Percentiles rank a stretch among this genome's conserved stretches.
These are phyloP conservation scores for Neostapfia colusana DNA, from an alignment of 176 grass and related monocot genomes.

Conservation along the genomic window DNA sequence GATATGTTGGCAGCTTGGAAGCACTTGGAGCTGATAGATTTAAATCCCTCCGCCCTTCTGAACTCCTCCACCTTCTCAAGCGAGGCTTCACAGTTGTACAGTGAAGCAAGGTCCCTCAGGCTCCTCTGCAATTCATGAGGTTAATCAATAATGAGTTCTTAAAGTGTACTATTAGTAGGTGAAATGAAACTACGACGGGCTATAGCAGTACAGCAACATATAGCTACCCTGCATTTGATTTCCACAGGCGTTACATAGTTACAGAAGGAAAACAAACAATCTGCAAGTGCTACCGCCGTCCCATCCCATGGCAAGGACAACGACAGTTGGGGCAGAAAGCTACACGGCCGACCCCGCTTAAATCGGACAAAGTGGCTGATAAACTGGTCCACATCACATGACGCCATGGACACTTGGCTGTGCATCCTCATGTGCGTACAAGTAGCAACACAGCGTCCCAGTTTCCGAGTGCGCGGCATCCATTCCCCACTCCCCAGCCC, in stretches of 20 bases:
- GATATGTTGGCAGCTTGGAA: constrained; percentile 85
- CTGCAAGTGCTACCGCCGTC: background rate
- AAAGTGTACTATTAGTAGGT: background rate
- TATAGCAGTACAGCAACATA: background rate
- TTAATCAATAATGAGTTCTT: constrained; percentile 18
- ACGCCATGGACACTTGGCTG: constrained; percentile 28
- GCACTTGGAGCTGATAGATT: constrained; percentile 68
- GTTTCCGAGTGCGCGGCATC: background rate
- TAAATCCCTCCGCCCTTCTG: constrained; percentile 62
- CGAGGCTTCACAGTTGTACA: constrained; percentile 67
- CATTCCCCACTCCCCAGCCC: background rate
- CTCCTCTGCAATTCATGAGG: constrained; percentile 66
- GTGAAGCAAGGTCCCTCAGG: constrained; percentile 71
- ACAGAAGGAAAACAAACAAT: background rate
- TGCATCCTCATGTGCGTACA: constrained; percentile 13
- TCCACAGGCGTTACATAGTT: background rate
- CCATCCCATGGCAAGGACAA: background rate
- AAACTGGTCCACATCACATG: constrained; percentile 32
- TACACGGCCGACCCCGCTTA: background rate
- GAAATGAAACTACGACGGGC: background rate
- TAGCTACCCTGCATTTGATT: background rate
- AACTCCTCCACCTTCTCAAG: constrained; percentile 70
- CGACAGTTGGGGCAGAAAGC: constrained; percentile 11
- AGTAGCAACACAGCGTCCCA: constrained; percentile 15
- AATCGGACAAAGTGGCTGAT: background rate